Conservation (phyloP, 805 yeast species). For the Ogataea allantospora region DNA sequence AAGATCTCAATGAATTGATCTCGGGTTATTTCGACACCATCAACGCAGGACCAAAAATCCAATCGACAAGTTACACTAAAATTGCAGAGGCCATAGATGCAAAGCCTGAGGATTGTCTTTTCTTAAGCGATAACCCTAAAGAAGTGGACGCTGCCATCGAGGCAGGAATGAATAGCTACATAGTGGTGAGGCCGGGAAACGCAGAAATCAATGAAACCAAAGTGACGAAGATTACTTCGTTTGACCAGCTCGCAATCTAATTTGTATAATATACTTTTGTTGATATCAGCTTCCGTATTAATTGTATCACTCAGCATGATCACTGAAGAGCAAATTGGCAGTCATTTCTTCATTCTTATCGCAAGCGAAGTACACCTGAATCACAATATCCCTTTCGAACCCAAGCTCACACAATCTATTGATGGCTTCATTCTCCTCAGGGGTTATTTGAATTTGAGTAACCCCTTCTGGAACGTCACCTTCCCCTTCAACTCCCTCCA, state of each 20-base stretch:
- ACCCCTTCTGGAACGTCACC: constrained; percentile 43
- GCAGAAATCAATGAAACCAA: constrained; percentile 36
- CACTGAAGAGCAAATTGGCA: constrained; percentile 83
- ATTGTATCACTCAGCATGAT: constrained; percentile 37
- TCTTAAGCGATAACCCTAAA: constrained; percentile 74
- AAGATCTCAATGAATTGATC: constrained; percentile 54
- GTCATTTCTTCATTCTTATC: constrained; percentile 97
- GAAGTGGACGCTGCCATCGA: constrained; percentile 75
- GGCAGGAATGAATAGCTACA: constrained; percentile 57
- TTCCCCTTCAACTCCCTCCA: constrained; percentile 35
- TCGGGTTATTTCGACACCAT: constrained; percentile 81
- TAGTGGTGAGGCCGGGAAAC: constrained; percentile 79
- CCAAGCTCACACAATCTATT: constrained; percentile 88
- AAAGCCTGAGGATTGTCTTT: constrained; percentile 37
- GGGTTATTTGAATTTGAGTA: constrained; percentile 62
- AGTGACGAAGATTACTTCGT: constrained; percentile 3
- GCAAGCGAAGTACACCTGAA: constrained; percentile 95
- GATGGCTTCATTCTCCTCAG: constrained; percentile 87
- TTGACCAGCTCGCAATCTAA: constrained; percentile 7
- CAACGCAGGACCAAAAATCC: constrained; percentile 74
- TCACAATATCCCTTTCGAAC: constrained; percentile 80
- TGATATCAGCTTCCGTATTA: constrained; percentile 1
- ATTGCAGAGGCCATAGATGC: constrained; percentile 40
- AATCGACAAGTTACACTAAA: constrained; percentile 51
- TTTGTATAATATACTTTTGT: constrained; percentile 1